Evolutionary conservation across 2,329 filamentous ascomycete genomes (phyloP).

Genomic region (Nemania abortiva): DNA sequence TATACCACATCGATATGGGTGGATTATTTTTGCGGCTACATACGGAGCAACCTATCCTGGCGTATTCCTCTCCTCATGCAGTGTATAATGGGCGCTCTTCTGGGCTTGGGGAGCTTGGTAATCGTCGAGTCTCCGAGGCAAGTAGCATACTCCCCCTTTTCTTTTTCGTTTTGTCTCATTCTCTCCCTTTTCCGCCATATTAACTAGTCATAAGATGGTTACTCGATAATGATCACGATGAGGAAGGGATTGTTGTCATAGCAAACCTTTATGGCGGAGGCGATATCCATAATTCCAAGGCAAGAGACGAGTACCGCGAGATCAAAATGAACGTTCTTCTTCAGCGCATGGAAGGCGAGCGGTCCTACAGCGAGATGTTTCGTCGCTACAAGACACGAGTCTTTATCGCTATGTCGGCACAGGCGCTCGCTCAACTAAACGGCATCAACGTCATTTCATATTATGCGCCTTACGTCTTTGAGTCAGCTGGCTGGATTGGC

Average conservation of each 20-base stretch:
- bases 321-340: slow-evolving; percentile 99
- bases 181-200: slow-evolving; percentile 28
- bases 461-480: slow-evolving; percentile 96
- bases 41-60: slow-evolving; percentile 88
- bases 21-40: slow-evolving; percentile 95
- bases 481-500: slow-evolving; percentile 94
- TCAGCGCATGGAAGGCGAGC: slow-evolving; percentile 93
- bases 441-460: slow-evolving; percentile 99
- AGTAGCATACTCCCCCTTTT: slow-evolving; percentile 35
- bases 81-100: slow-evolving; percentile 89
- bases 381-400: slow-evolving; percentile 89
- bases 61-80: slow-evolving; percentile 91
- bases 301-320: slow-evolving; percentile 94
- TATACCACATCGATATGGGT: slow-evolving; percentile 99
- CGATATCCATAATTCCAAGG: slow-evolving; percentile 92
- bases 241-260: slow-evolving; percentile 98
- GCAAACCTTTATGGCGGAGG: slow-evolving; percentile 96
- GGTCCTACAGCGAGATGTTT: slow-evolving; percentile 95
- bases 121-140: slow-evolving; percentile 97
- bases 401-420: slow-evolving; percentile 98
- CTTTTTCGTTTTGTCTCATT: background rate
- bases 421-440: slow-evolving; percentile 94
- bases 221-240: slow-evolving; percentile 96
- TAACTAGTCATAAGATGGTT: slow-evolving; percentile 78
- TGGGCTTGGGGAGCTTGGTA: slow-evolving; percentile 86